Conservation (phyloP, 2,329 filamentous ascomycete species). For the Colletotrichum endophyticum region DNA sequence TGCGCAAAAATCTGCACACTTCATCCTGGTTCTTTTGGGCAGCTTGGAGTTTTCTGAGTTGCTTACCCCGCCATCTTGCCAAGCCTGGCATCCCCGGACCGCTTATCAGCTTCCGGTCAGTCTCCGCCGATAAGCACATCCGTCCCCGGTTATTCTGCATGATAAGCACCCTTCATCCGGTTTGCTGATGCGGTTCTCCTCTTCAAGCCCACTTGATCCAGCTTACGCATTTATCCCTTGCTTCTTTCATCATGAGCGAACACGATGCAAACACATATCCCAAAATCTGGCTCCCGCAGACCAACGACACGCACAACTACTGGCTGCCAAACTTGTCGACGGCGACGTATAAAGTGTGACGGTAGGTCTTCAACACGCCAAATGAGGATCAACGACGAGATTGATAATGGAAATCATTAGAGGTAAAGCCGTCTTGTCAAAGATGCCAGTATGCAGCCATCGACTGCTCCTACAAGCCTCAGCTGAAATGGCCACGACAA, state of each 20-base stretch:
- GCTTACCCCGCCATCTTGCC: not conserved
- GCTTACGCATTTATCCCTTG: not conserved
- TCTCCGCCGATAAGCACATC: not conserved
- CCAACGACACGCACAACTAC: not conserved
- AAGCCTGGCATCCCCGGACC: not conserved
- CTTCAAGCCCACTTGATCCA: not conserved
- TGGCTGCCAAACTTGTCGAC: not conserved
- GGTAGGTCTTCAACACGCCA: not conserved
- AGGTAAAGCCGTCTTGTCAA: not conserved
- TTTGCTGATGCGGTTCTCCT: no score
- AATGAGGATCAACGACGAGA: not conserved
- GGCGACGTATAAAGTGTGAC: not conserved
- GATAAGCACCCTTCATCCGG: not conserved
- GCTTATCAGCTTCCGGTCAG: not conserved
- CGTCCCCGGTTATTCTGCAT: not conserved
- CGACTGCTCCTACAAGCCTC: not conserved
- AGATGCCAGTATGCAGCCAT: not conserved
- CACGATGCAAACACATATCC: not conserved
- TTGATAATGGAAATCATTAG: not conserved
- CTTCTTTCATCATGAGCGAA: not conserved
- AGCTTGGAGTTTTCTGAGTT: not conserved
- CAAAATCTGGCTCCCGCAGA: rapidly evolving
- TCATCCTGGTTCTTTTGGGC: no score
- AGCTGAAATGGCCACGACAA: not conserved
- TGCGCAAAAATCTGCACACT: no score